Percentiles rank a stretch among this genome's conserved stretches.
phyloP scores from a whole-genome alignment of 495 filamentous ascomycete species.

The Neurospora sp. region DNA sequence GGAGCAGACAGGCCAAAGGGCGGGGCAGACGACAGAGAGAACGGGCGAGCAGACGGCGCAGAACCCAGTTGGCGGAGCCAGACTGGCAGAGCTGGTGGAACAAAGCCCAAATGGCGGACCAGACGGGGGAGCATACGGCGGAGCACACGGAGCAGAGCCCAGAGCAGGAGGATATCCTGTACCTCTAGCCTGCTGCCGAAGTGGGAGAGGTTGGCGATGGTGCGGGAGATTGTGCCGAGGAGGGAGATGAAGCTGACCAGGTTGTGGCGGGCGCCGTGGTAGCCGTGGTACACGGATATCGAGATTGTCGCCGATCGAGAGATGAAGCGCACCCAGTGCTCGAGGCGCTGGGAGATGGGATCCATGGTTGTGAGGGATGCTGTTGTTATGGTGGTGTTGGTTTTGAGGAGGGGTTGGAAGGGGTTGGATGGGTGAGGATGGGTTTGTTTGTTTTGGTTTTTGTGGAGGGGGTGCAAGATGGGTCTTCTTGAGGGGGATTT shows the following conservation, averaged over 20 bases:
- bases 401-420: not conserved
- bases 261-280: not conserved
- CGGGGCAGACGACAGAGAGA: not conserved
- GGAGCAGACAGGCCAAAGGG: not conserved
- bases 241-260: not conserved
- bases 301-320: not conserved
- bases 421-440: not conserved
- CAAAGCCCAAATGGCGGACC: not conserved
- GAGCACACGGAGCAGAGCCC: not conserved
- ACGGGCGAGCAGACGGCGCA: not conserved
- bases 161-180: not conserved
- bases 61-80: not conserved
- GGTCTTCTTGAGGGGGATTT: not conserved
- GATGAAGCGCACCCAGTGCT: not conserved
- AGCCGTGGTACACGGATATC: not conserved
- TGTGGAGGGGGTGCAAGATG: not conserved
- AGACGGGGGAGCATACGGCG: not conserved
- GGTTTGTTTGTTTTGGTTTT: not conserved
- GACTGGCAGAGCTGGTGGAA: not conserved
- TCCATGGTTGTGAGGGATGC: not conserved
- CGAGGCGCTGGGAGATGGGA: not conserved
- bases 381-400: not conserved
- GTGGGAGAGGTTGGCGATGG: not conserved
- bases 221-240: not conserved
- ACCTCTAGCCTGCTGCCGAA: not conserved